A percentile compares a stretch with the other conserved stretches of the same genome.
phyloP scores from a whole-genome alignment of 2,329 filamentous ascomycete species.

The Paraconiothyrium brasiliense region DNA sequence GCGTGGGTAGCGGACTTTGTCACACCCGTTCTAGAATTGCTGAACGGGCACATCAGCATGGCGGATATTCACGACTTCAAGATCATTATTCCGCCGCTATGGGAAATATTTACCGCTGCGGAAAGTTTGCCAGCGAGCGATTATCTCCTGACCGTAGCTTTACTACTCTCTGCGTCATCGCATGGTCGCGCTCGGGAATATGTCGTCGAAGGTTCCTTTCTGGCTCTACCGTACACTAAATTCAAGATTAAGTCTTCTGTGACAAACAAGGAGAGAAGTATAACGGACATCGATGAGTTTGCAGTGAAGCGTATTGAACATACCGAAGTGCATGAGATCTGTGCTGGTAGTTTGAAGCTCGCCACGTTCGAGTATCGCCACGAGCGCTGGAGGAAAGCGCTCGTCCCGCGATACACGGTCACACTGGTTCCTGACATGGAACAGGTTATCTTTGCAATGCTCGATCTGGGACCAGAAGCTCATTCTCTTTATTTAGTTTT shows the following conservation, averaged over 20 bases:
- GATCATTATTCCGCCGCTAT: neutral
- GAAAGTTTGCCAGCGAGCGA: neutral
- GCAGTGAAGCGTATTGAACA: neutral
- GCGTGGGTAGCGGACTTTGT: neutral
- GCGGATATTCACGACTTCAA: conserved; percentile 2
- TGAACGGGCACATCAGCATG: neutral
- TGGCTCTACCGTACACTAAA: neutral
- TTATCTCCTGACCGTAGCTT: neutral
- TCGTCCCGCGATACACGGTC: neutral
- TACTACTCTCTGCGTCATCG: neutral
- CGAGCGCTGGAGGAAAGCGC: neutral
- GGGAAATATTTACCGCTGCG: neutral
- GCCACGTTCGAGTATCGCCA: neutral
- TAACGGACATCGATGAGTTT: neutral
- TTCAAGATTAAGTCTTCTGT: neutral
- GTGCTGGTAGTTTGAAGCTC: neutral
- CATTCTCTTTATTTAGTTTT: no score
- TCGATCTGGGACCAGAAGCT: neutral
- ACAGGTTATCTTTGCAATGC: neutral
- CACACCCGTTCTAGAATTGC: neutral
- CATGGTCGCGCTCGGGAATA: neutral
- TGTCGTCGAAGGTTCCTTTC: neutral
- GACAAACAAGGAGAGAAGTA: neutral
- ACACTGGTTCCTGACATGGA: neutral
- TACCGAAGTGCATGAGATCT: neutral